Percentiles rank a stretch among this genome's conserved stretches.
phyloP scores from a whole-genome alignment of 352 stramenopile genomes.

The Pythium myriotylum region DNA sequence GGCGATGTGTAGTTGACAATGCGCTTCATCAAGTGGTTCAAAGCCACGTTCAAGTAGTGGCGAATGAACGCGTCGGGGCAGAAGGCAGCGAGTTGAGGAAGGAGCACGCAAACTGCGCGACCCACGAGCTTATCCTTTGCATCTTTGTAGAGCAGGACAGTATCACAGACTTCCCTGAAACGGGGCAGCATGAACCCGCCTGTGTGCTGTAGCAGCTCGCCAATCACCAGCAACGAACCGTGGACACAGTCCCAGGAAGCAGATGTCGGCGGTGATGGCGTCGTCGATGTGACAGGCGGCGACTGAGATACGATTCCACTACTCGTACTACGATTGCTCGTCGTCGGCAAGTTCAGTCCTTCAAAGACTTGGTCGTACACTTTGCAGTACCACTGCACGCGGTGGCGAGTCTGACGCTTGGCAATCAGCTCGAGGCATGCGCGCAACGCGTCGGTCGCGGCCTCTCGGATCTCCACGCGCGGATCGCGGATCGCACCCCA shows the following conservation, averaged over 20 bases:
- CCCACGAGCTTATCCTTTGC: slow-evolving; percentile 88
- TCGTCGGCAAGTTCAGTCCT: slow-evolving; percentile 45
- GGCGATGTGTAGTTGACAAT: slow-evolving; percentile 62
- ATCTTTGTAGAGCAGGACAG: slow-evolving; percentile 93
- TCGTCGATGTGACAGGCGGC: slow-evolving; percentile 11
- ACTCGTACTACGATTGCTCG: slow-evolving; percentile 17
- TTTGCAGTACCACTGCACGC: slow-evolving; percentile 93
- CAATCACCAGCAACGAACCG: slow-evolving; percentile 95
- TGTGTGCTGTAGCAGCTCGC: slow-evolving; percentile 94
- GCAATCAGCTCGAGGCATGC: slow-evolving; percentile 90
- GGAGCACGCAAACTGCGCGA: slow-evolving; percentile 77
- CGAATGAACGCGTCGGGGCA: slow-evolving; percentile 93
- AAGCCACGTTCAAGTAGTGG: slow-evolving; percentile 88
- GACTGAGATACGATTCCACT: slow-evolving; percentile 7
- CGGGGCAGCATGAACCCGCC: slow-evolving; percentile 96
- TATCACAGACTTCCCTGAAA: slow-evolving; percentile 95
- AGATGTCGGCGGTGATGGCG: slow-evolving; percentile 15
- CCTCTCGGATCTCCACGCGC: slow-evolving; percentile 80
- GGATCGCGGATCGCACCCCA: slow-evolving; percentile 82
- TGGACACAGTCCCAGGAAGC: slow-evolving; percentile 87
- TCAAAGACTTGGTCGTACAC: slow-evolving; percentile 92
- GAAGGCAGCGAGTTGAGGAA: slow-evolving; percentile 93
- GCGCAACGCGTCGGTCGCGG: slow-evolving; percentile 79
- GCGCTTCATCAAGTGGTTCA: slow-evolving; percentile 85
- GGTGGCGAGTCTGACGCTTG: slow-evolving; percentile 73